Evolutionary conservation across 305 asterid species (phyloP), one percentile per base, ranked within the genome.

Genomic region (Ajuga reptans): DNA sequence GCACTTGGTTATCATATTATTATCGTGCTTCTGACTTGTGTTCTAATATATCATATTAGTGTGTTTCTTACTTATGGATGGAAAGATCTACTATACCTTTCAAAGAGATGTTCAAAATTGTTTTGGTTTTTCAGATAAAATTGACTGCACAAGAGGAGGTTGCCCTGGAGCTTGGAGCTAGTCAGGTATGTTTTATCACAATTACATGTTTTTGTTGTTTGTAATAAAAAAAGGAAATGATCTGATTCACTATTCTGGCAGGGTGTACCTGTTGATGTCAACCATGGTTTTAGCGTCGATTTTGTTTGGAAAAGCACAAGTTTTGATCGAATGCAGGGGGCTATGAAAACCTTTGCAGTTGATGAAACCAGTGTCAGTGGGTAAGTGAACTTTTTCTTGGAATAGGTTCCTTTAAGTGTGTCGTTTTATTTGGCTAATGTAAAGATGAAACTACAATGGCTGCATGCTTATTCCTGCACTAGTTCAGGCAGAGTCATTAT

Each of bases 281-380:
- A 74, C 84, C 96, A 95, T 81, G 98, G 99, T 70, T 84, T 88
- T 74, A 95, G 92, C 21, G 98, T 95, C 37, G 99, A 95, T 75
- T 95, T 95, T 84, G 99, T 95, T 15, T 95, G 99, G 99, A 94
- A 94, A 82, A 94, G 98, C 84, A 95, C 99, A 41, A 95, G 99
- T 82, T 95, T 95, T 81, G 99, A 95, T 74, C 91, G 99, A 81
- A 91, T 91, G 99, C 99, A 95, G 84, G 91, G 95, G 55, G 97
- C 99, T 54, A 91, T 95, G 99, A 95, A 95, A 83, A 89, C 90
- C 29, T 95, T 91, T 89, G 99, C 98, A 6, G 97, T 95, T 58
- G 99, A 95, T 81, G 99, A 95, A 77, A 95, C 99, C 43, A 95
- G 98, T 84, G 99, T 95, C 79, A 95, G 99, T 77, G 99, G 99